Conservation (phyloP, 768 basidiomycete species). For the Mycena floridula region DNA sequence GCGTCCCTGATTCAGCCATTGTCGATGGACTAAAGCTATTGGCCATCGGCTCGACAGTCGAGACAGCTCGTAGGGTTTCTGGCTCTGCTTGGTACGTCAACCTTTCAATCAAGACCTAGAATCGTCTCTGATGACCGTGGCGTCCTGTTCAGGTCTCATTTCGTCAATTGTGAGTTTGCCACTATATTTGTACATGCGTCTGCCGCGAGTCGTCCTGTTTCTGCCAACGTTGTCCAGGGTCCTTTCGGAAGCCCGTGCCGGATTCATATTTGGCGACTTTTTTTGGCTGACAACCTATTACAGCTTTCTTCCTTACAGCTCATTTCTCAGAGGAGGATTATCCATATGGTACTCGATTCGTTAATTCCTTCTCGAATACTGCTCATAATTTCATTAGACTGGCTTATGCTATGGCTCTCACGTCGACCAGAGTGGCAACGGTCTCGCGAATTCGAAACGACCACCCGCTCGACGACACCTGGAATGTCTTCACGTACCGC, state of each 20-base stretch:
- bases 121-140: slow-evolving; percentile 5
- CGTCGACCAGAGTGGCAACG: slow-evolving; percentile 84
- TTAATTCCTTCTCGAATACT: too few species aligned
- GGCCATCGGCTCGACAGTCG: slow-evolving; percentile 82
- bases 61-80: slow-evolving; percentile 76
- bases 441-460: slow-evolving; percentile 85
- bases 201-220: not conserved
- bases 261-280: not conserved
- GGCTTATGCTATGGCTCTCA: slow-evolving; percentile 88
- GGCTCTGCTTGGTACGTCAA: slow-evolving; percentile 70
- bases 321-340: slow-evolving; percentile 89
- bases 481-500: slow-evolving; percentile 42
- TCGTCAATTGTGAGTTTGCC: slow-evolving; percentile 70
- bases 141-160: slow-evolving; percentile 56
- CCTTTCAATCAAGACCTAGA: not conserved
- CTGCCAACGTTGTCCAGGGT: too few species aligned
- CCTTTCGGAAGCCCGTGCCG: not conserved
- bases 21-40: slow-evolving; percentile 89
- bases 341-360: too few species aligned
- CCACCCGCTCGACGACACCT: slow-evolving; percentile 65
- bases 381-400: too few species aligned
- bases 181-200: not conserved
- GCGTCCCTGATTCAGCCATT: slow-evolving; percentile 69
- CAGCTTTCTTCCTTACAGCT: slow-evolving; percentile 84
- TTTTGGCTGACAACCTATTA: not conserved